A percentile compares a stretch with the other conserved stretches of the same genome.
phyloP scores from a whole-genome alignment of 2,329 filamentous ascomycete genomes.

The Chaetomiaceae sp. region DNA sequence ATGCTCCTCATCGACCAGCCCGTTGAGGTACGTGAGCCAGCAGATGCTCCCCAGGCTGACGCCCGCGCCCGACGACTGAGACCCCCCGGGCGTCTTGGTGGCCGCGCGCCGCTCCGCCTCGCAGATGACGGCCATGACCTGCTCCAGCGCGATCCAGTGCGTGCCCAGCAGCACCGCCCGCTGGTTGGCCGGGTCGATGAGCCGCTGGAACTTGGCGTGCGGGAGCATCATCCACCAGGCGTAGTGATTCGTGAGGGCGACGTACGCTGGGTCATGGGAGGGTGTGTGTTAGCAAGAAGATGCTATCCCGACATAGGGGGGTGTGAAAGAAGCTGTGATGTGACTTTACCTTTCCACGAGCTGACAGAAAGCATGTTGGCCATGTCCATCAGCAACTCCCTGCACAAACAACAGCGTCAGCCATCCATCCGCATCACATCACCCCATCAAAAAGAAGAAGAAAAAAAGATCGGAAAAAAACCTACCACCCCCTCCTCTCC shows the following conservation, averaged over 20 bases:
- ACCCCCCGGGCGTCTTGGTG: conserved; percentile 22
- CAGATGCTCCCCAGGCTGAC: conserved; percentile 41
- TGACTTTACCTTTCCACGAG: conserved; percentile 50
- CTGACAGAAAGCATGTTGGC: conserved; percentile 45
- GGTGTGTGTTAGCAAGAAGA: neutral
- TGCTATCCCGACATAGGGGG: neutral
- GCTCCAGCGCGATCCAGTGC: conserved; percentile 52
- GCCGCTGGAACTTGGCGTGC: conserved; percentile 45
- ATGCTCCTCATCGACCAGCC: conserved; percentile 41
- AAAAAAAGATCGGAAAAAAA: too few relatives aligned
- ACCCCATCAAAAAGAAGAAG: too few relatives aligned
- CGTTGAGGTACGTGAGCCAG: conserved; percentile 50
- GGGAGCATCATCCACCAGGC: conserved; percentile 55
- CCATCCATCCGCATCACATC: too few relatives aligned
- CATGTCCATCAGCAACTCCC: conserved; percentile 39
- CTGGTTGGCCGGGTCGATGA: conserved; percentile 45
- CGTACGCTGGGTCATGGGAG: conserved; percentile 39
- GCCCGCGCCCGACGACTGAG: conserved; percentile 6
- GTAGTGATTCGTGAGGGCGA: conserved; percentile 46
- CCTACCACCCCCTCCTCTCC: conserved; percentile 41
- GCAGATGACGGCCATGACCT: conserved; percentile 49
- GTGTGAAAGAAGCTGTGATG: neutral
- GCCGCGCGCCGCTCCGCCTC: conserved; percentile 34
- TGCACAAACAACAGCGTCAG: too few relatives aligned
- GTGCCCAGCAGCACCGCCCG: conserved; percentile 44